A percentile compares a stretch with the other conserved stretches of the same genome.
phyloP scores from a whole-genome alignment of 805 yeast genomes.

The Ogataea allantospora region DNA sequence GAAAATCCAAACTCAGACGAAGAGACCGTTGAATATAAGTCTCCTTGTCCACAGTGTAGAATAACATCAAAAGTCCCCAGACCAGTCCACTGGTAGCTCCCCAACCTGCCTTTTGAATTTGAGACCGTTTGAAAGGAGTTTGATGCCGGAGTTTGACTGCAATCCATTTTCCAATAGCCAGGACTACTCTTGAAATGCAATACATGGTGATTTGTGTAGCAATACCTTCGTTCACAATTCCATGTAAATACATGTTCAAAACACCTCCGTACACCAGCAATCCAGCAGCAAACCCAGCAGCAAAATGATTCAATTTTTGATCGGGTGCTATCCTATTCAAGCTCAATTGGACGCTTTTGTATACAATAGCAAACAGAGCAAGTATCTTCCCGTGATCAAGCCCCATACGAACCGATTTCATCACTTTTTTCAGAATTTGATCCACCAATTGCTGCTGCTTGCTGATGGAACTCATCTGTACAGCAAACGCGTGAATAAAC shows the following conservation, averaged over 20 bases:
- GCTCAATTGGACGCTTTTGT: slow-evolving; percentile 19
- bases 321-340: slow-evolving; percentile 7
- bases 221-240: slow-evolving; percentile 34
- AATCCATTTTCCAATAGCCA: slow-evolving; percentile 58
- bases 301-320: slow-evolving; percentile 18
- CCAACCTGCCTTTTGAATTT: slow-evolving; percentile 46
- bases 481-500: slow-evolving; percentile 30
- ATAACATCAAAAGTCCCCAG: slow-evolving; percentile 75
- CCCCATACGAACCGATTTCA: slow-evolving; percentile 25
- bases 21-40: slow-evolving; percentile 58
- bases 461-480: slow-evolving; percentile 26
- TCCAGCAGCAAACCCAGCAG: slow-evolving; percentile 34
- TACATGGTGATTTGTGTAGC: slow-evolving; percentile 75
- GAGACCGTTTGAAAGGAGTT: slow-evolving; percentile 1
- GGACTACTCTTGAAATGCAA: slow-evolving; percentile 63
- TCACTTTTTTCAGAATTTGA: slow-evolving; percentile 20
- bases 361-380: slow-evolving; percentile 32
- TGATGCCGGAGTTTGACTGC: slow-evolving; percentile 21
- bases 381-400: slow-evolving; percentile 34
- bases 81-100: slow-evolving; percentile 56
- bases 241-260: slow-evolving; percentile 12
- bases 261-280: slow-evolving; percentile 32
- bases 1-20: slow-evolving; percentile 67
- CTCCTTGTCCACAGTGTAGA: slow-evolving; percentile 61
- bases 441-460: slow-evolving; percentile 4